Conservation (phyloP, 345 rosid genomes). For the Mercurialis annua region DNA sequence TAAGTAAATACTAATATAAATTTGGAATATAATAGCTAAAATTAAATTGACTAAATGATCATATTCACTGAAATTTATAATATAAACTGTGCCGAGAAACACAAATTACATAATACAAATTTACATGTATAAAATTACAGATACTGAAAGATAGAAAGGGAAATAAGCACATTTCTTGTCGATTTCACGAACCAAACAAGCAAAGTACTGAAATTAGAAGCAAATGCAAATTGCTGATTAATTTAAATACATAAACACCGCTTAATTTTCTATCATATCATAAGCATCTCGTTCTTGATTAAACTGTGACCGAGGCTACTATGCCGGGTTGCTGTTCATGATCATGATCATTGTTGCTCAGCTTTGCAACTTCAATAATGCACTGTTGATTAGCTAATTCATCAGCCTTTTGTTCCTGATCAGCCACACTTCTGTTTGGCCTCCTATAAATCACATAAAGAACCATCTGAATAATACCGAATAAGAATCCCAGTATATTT, state of each 20-base stretch:
- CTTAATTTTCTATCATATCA: too few species aligned
- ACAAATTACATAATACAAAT: too few species aligned
- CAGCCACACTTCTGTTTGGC: conserved; percentile 31
- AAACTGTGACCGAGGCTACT: not conserved
- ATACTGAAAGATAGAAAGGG: too few species aligned
- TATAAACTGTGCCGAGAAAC: too few species aligned
- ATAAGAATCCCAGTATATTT: conserved; percentile 67
- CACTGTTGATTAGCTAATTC: conserved; percentile 35
- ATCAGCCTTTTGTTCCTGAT: conserved; percentile 38
- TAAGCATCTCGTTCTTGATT: too few species aligned
- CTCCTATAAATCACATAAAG: conserved; percentile 70
- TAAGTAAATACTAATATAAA: too few species aligned
- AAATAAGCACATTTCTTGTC: too few species aligned
- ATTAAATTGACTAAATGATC: too few species aligned
- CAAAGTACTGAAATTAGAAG: not conserved
- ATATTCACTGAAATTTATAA: too few species aligned
- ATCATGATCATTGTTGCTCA: not conserved
- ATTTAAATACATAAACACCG: not conserved
- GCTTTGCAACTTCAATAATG: conserved; percentile 17
- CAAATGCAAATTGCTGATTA: conserved; percentile 1
- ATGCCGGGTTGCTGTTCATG: not conserved
- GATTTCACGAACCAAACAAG: too few species aligned
- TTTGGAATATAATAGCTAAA: too few species aligned
- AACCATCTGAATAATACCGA: conserved; percentile 69
- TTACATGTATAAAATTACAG: too few species aligned